Base-by-base conservation (phyloP, 2,329 filamentous ascomycete genomes). In the Colletotrichum caudatum region DNA sequence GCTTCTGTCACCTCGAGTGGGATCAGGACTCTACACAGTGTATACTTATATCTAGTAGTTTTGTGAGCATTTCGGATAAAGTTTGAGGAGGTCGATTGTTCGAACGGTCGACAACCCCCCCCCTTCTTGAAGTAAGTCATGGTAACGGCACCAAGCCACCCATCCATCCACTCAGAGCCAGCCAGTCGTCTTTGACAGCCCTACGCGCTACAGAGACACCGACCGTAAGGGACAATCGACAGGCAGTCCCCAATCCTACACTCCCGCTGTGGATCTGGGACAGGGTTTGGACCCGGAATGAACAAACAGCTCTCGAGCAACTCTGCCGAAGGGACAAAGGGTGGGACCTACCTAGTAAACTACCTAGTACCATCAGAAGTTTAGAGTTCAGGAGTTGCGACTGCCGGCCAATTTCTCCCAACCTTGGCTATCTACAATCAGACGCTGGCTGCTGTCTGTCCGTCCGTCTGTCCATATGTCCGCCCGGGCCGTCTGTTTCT, bases 221-320 rank as follows among this genome's bases (percentile, higher is more conserved):
- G 39, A 6, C 61, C 61, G 39, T 61, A 44, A 51, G 53, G 51
- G 35, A 46, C 29, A 63, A 57, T 29, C 33, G 29, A 64, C 39
- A n/a, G 54, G 60, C 35, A 26, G 39, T 35, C 35, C 54, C 39
- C 50, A 69, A 57, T 44, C 65, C 59, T 53, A 71, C 46, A 48
- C 56, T 69, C 65, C 69, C 66, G 65, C 65, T 69, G 59, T 64
- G 69, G 54, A 64, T 48, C 59, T 50, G n/a, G 23, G 39, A 39
- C 56, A 46, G 66, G 26, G 51, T 33, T 62, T 41, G 56, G 16
- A 14, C 41, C 46, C n/a, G 46, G 58, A 12, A 50, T 33, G 41
- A n/a, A 39, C 69, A 69, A 72, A 69, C 65, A 68, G 57, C n/a
- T 20, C 26, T 29, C 29, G 5, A 29, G 35, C 33, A 35, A 39